Evolutionary conservation across 129 eudicot species (phyloP), one percentile per base, ranked within the genome.

Genomic region (Artemisia tridentata): DNA sequence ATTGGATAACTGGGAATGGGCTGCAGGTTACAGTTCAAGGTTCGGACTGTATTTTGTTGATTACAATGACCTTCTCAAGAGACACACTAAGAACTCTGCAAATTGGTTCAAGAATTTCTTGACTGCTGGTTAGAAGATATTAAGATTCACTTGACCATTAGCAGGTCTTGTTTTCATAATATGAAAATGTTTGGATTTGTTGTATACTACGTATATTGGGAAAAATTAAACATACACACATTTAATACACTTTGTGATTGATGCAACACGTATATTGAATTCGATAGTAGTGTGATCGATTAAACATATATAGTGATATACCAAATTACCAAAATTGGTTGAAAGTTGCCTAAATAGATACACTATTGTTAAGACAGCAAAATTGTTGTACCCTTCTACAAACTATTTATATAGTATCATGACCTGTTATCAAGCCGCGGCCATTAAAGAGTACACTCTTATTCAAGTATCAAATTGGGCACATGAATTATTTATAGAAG

Each of bases 1-100:
- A 50, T 47, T 95, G 55, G 99, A 95, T 76, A 90, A 90, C 64
- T 95, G 97, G 97, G 99, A 95, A 84, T 95, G 99, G 99, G 89
- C 71, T 73, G 97, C 96, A 54, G 99, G 99, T 79, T 95, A 63
- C 68, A 87, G 88, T 69, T 85, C 96, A 17, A 82, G 99, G 65
- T 95, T 95, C 66, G 99, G 99, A 48, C 83, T 95, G 12, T 90
- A 84, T 64, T 95, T 60, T 74, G 97, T 95, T 14, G 99, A 95
- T 80, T 90, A 82, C 56, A 81, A 84, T 0, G 86, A 95, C 79
- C 76, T 86, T n/a, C 88, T 81, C 65, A 90, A 84, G 79, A 84
- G 99, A 84, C 86, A 95, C 29, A 85, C 97, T 0, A 95, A 95
- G 84, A 83, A 90, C 74, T 95, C 97, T n/a, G 97, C 80, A 41